A percentile compares a stretch with the other conserved stretches of the same genome.
Evolutionary conservation across 352 stramenopile species (phyloP).

Genomic region (Phytophthora pseudosyringae): DNA sequence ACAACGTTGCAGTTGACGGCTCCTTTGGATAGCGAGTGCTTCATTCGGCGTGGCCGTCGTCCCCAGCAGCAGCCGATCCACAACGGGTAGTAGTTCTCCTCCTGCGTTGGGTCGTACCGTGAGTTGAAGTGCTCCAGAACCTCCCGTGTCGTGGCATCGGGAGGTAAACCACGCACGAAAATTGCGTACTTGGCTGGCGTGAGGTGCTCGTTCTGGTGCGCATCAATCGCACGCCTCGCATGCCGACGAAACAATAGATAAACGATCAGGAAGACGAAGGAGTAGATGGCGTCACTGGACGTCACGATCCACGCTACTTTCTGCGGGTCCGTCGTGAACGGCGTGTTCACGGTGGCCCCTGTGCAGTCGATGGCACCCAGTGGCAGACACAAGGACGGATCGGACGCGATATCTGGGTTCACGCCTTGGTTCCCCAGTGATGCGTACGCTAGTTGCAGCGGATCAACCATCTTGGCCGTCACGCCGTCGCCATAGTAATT

Average conservation of each 20-base stretch:
- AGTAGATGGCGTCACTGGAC: slow-evolving; percentile 65
- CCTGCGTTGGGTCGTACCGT: slow-evolving; percentile 73
- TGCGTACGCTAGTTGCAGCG: slow-evolving; percentile 69
- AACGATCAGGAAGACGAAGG: slow-evolving; percentile 72
- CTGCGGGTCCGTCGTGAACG: slow-evolving; percentile 61
- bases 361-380: slow-evolving; percentile 75
- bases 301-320: slow-evolving; percentile 83
- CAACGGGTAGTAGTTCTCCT: slow-evolving; percentile 66
- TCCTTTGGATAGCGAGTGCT: slow-evolving; percentile 48
- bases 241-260: slow-evolving; percentile 58
- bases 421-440: slow-evolving; percentile 85
- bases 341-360: slow-evolving; percentile 68
- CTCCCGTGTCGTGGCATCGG: slow-evolving; percentile 66
- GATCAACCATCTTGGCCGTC: slow-evolving; percentile 70
- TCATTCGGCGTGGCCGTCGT: slow-evolving; percentile 47
- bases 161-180: slow-evolving; percentile 73
- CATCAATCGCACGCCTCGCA: slow-evolving; percentile 58
- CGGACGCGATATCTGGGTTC: slow-evolving; percentile 54
- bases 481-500: slow-evolving; percentile 75
- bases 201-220: slow-evolving; percentile 76
- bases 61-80: slow-evolving; percentile 77
- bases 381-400: slow-evolving; percentile 52
- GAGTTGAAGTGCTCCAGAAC: slow-evolving; percentile 81
- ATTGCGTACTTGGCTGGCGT: slow-evolving; percentile 86
- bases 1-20: slow-evolving; percentile 58